These are phyloP conservation scores for Sclerotinia glacialis DNA, from an alignment of 2,329 filamentous ascomycete species.

Conservation along the genomic window DNA sequence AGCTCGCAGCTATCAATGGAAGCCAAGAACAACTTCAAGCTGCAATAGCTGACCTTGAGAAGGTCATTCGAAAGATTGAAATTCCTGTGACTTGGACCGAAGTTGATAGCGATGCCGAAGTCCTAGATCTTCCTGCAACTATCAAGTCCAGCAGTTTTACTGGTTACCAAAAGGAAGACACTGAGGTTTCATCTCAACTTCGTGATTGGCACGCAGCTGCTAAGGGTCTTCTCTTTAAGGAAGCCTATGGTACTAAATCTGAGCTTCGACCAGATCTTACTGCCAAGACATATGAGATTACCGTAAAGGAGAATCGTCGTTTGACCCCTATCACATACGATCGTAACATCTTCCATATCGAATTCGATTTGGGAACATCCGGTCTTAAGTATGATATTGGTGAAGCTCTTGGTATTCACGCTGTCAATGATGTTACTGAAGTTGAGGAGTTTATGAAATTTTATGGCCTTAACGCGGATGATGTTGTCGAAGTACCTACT, in stretches of 20 bases:
- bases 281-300: constrained; percentile 81
- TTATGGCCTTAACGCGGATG: constrained; percentile 79
- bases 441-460: constrained; percentile 83
- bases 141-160: constrained; percentile 80
- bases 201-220: constrained; percentile 80
- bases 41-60: constrained; percentile 64
- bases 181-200: constrained; percentile 63
- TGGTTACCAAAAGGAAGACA: constrained; percentile 71
- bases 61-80: constrained; percentile 69
- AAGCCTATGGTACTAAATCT: constrained; percentile 76
- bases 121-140: constrained; percentile 56
- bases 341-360: constrained; percentile 99
- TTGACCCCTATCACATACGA: constrained; percentile 87
- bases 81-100: constrained; percentile 79
- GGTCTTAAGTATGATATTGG: constrained; percentile 96
- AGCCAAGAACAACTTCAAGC: constrained; percentile 52
- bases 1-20: constrained; percentile 59
- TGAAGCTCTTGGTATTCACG: constrained; percentile 93
- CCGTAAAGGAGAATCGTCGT: constrained; percentile 92
- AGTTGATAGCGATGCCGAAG: constrained; percentile 56
- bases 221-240: constrained; percentile 88
- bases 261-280: constrained; percentile 80
- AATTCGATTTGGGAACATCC: constrained; percentile 90
- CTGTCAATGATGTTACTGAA: constrained; percentile 80
- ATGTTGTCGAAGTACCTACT: constrained; percentile 86